Evolutionary conservation across 148 eudicot genomes (phyloP).

Genomic region (Arbutus unedo): DNA sequence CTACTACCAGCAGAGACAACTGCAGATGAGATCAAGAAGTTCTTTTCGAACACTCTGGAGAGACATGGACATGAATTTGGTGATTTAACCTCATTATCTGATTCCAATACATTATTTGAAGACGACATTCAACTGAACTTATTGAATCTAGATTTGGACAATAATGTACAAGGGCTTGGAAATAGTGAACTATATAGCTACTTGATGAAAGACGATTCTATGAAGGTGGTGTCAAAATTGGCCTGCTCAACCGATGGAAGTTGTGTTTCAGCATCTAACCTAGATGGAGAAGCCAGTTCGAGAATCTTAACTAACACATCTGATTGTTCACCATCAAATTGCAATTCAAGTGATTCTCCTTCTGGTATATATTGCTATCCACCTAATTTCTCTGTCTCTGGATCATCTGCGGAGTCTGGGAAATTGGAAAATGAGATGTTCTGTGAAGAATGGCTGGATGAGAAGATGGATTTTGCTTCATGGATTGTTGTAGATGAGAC

Average conservation of each 20-base stretch:
- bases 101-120: conserved; percentile 24
- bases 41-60: conserved; percentile 45
- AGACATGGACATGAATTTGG: conserved; percentile 28
- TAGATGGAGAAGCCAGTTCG: conserved; percentile 9
- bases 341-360: conserved; percentile 16
- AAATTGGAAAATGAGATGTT: neutral
- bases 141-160: conserved; percentile 24
- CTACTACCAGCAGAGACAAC: conserved; percentile 31
- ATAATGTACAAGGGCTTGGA: conserved; percentile 16
- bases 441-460: neutral
- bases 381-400: conserved; percentile 7
- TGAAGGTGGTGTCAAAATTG: conserved; percentile 5
- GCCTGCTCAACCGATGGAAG: conserved; percentile 15
- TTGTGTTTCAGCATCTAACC: conserved; percentile 12
- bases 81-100: conserved; percentile 20
- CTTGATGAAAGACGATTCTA: conserved; percentile 2
- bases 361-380: conserved; percentile 17
- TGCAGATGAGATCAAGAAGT: conserved; percentile 35
- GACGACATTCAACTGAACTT: conserved; percentile 29
- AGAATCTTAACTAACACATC: neutral
- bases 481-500: conserved; percentile 12
- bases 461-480: neutral
- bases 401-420: conserved; percentile 21
- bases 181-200: conserved; percentile 20
- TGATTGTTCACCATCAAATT: conserved; percentile 19